Evolutionary conservation across 1,139 yeast species (phyloP).

Genomic region (Suhomyces bokatorum): DNA sequence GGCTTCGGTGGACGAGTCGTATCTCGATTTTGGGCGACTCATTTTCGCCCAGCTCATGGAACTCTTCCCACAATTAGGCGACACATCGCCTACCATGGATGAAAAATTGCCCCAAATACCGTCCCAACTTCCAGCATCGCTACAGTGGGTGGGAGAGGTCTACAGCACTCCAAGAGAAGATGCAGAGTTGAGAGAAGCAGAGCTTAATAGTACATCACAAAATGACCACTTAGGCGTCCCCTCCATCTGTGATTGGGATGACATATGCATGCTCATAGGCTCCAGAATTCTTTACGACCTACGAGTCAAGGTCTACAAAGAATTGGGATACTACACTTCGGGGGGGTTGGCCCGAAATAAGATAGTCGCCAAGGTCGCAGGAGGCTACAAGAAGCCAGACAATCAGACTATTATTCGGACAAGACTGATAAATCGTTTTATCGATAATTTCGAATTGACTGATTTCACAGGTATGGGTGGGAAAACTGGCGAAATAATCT

Average conservation of each 20-base stretch:
- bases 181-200: conserved; percentile 21
- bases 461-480: conserved; percentile 95
- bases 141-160: conserved; percentile 34
- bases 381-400: conserved; percentile 82
- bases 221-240: conserved; percentile 2
- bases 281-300: conserved; percentile 56
- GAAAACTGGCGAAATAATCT: conserved; percentile 68
- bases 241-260: conserved; percentile 77
- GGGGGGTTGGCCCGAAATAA: conserved; percentile 83
- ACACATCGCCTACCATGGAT: neutral
- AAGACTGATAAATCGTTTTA: conserved; percentile 48
- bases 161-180: conserved; percentile 12
- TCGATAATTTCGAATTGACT: conserved; percentile 60
- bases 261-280: conserved; percentile 66
- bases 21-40: conserved; percentile 69
- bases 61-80: conserved; percentile 29
- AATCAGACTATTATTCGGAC: conserved; percentile 75
- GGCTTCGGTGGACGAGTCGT: conserved; percentile 95
- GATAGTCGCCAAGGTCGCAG: conserved; percentile 83
- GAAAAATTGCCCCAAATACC: conserved; percentile 55
- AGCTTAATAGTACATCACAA: conserved; percentile 11
- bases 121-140: conserved; percentile 29
- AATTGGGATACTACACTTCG: conserved; percentile 81
- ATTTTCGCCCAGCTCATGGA: conserved; percentile 27
- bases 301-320: conserved; percentile 51